Evolutionary conservation across 2,329 filamentous ascomycete genomes (phyloP).

Genomic region (Nannizziopsis barbatae): DNA sequence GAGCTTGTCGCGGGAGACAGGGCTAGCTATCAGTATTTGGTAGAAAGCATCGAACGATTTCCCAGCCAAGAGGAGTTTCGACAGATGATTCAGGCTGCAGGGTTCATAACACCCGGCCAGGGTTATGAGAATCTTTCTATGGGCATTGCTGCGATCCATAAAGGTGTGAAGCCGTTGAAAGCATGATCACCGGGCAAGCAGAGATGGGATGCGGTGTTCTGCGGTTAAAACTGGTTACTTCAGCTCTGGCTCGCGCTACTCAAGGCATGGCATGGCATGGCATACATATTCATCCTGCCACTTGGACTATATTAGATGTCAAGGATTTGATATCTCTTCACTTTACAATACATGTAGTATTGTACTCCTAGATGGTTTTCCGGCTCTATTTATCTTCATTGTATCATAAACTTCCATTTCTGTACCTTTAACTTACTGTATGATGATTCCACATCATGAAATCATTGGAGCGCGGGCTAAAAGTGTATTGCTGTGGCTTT

Average conservation of each 20-base stretch:
- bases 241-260: too few species aligned
- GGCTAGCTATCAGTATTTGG: slow-evolving; percentile 95
- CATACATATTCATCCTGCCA: background rate
- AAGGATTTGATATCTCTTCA: background rate
- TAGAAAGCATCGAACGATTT: slow-evolving; percentile 93
- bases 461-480: background rate
- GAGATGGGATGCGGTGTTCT: background rate
- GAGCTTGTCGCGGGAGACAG: slow-evolving; percentile 88
- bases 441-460: background rate
- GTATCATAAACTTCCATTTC: background rate
- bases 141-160: slow-evolving; percentile 91
- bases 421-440: background rate
- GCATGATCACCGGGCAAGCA: background rate
- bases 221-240: background rate
- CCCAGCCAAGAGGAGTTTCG: slow-evolving; percentile 76
- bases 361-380: too few species aligned
- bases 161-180: slow-evolving; percentile 67
- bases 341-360: background rate
- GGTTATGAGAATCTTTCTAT: slow-evolving; percentile 86
- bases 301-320: background rate
- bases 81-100: slow-evolving; percentile 49
- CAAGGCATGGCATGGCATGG: background rate
- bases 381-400: background rate
- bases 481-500: too few species aligned
- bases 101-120: slow-evolving; percentile 69